Conservation (phyloP, 2,329 filamentous ascomycete genomes). For the Colletotrichum sp. region DNA sequence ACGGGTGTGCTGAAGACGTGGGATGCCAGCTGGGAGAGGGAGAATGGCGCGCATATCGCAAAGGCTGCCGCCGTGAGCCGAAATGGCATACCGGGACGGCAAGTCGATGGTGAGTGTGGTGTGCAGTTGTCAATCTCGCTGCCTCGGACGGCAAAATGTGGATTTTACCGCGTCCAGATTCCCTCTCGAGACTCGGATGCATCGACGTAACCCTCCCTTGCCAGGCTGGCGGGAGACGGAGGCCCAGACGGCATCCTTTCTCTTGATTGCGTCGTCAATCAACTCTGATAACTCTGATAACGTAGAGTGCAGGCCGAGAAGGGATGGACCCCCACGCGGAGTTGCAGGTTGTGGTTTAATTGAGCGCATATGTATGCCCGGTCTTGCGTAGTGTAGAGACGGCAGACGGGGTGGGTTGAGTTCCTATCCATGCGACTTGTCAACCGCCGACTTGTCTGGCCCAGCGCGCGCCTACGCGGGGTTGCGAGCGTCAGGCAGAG, state of each 20-base stretch:
- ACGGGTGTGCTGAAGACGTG: not conserved
- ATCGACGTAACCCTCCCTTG: conserved; percentile 2
- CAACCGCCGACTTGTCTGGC: not conserved
- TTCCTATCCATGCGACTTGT: not conserved
- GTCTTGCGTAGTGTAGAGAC: not conserved
- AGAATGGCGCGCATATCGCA: conserved; percentile 1
- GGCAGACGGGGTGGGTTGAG: not conserved
- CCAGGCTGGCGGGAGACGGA: not conserved
- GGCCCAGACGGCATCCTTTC: not conserved
- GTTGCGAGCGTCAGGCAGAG: not conserved
- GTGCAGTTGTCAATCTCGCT: not conserved
- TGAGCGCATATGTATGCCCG: not conserved
- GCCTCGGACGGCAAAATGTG: not conserved
- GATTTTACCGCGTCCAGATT: not conserved
- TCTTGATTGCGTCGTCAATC: not conserved
- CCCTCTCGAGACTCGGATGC: not conserved
- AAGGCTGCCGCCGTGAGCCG: not conserved
- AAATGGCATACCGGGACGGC: not conserved
- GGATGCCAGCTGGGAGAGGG: not conserved
- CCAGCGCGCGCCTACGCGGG: not conserved
- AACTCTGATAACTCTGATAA: not conserved
- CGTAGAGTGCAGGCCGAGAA: not conserved
- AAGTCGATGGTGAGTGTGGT: not conserved
- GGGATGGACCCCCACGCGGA: conserved; percentile 5
- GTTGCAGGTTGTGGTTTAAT: not conserved